Percentiles rank a stretch among this genome's conserved stretches.
These are phyloP conservation scores for Plectranthus barbatus DNA, from an alignment of 257 asterid species.

Conservation along the genomic window DNA sequence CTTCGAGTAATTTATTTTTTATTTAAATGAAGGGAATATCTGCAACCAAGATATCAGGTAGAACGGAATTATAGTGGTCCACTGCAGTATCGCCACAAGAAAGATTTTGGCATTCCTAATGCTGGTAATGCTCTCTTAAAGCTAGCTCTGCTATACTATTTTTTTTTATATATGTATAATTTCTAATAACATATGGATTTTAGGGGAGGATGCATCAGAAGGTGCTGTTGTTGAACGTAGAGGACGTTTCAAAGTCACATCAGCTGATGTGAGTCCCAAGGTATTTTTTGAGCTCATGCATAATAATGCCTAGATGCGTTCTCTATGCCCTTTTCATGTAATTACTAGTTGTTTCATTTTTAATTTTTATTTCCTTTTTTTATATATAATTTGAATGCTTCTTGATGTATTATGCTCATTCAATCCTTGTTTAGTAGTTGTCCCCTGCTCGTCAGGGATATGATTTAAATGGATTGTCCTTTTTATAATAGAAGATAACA, in stretches of 20 bases:
- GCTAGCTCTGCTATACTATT: neutral
- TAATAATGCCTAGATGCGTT: neutral
- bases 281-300: conserved; percentile 21
- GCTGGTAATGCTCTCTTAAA: conserved; percentile 32
- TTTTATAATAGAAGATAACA: neutral
- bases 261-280: conserved; percentile 69
- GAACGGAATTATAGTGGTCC: conserved; percentile 80
- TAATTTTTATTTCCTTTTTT: neutral
- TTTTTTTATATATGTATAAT: neutral
- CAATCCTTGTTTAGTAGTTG: neutral
- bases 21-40: conserved; percentile 54
- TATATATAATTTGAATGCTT: neutral
- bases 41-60: conserved; percentile 42
- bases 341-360: neutral
- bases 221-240: conserved; percentile 66
- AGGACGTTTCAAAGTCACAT: conserved; percentile 93
- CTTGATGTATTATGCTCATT: neutral
- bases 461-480: neutral
- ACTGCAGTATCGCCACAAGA: conserved; percentile 62
- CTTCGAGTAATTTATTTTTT: conserved; percentile 2
- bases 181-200: conserved; percentile 16
- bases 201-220: conserved; percentile 75
- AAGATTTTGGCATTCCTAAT: conserved; percentile 37
- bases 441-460: neutral
- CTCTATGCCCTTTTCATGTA: neutral